These are phyloP conservation scores for Picea glauca DNA, from an alignment of 75 land plant genomes.

Conservation along the genomic window DNA sequence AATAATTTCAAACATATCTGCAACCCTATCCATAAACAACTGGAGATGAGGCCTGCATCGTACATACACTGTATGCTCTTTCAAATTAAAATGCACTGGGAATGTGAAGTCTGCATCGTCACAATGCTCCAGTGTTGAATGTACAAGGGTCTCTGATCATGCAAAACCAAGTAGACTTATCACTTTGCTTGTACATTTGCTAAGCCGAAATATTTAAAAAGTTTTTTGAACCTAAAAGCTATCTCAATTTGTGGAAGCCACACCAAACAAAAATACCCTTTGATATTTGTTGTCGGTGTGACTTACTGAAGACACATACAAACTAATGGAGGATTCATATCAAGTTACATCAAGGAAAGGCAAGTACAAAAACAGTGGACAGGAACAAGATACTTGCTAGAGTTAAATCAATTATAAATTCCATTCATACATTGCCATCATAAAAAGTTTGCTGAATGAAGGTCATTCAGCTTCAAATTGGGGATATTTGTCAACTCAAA, in stretches of 20 bases:
- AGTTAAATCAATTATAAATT: no score
- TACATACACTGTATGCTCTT: slow-evolving; percentile 78
- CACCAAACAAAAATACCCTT: background rate
- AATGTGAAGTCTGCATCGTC: slow-evolving; percentile 84
- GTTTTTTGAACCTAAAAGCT: background rate
- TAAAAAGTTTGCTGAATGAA: no score
- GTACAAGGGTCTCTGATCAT: slow-evolving; percentile 82
- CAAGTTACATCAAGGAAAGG: no score
- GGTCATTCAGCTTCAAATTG: no score
- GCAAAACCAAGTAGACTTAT: background rate
- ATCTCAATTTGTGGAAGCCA: background rate
- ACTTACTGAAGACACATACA: no score
- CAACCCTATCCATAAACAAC: slow-evolving; percentile 63
- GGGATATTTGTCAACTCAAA: no score
- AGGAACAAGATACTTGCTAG: no score
- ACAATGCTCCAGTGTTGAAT: slow-evolving; percentile 66
- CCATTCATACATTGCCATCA: no score
- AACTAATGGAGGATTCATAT: no score
- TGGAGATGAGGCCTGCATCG: slow-evolving; percentile 68
- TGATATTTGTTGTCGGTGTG: background rate
- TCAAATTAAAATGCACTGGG: slow-evolving; percentile 62
- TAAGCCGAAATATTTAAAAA: background rate
- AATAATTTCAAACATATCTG: slow-evolving; percentile 77
- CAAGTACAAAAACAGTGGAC: no score
- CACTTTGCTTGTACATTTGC: background rate